Evolutionary conservation across 176 grass and related monocot genomes (phyloP).

Genomic region (Aegilops speltoides): DNA sequence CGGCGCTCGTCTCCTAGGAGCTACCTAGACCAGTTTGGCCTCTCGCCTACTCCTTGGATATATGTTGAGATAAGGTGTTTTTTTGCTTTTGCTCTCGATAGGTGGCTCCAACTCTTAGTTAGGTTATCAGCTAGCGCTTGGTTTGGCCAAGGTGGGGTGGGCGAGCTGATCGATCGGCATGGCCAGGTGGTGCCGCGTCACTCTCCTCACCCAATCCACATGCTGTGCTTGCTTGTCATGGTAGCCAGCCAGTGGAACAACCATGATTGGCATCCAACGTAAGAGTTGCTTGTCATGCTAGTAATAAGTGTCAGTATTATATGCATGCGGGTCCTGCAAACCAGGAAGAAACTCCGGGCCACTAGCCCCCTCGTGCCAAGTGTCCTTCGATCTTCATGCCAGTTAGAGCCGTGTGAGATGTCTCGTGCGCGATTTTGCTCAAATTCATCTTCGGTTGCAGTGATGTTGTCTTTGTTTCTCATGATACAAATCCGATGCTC

Average conservation of each 20-base stretch:
- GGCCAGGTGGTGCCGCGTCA: slow-evolving; percentile 31
- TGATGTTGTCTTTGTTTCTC: too few relatives aligned
- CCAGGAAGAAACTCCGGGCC: not conserved
- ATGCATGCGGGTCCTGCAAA: not conserved
- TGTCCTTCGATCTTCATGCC: too few relatives aligned
- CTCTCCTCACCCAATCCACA: slow-evolving; percentile 12
- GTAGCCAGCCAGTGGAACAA: not conserved
- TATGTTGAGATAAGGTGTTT: not conserved
- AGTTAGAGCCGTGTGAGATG: too few relatives aligned
- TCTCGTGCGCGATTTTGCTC: too few relatives aligned
- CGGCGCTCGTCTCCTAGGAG: not conserved
- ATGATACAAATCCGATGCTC: too few relatives aligned
- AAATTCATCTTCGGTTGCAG: too few relatives aligned
- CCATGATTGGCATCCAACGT: not conserved
- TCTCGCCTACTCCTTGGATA: not conserved
- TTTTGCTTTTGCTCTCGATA: not conserved
- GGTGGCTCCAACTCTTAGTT: not conserved
- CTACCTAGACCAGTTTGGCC: not conserved
- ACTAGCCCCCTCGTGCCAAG: too few relatives aligned
- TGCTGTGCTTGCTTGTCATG: slow-evolving; percentile 12
- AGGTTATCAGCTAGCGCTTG: not conserved
- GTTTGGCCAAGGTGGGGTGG: too few relatives aligned
- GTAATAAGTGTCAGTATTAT: not conserved
- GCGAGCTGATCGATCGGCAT: not conserved
- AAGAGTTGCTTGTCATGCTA: not conserved